phyloP scores from a whole-genome alignment of 2,329 filamentous ascomycete species.

The Juglanconis juglandina region DNA sequence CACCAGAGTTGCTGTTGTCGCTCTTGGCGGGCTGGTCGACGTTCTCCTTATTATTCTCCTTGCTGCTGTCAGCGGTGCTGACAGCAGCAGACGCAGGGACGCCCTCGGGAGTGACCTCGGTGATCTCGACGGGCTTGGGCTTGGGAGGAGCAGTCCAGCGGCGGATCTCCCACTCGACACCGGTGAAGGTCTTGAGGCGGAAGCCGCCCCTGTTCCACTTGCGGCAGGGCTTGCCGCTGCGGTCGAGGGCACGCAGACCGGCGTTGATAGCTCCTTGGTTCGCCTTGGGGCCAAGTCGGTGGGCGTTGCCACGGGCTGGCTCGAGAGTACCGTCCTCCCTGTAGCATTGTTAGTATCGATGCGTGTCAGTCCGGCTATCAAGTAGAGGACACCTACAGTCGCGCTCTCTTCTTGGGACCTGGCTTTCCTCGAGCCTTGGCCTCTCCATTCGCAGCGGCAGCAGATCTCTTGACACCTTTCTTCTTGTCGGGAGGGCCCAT shows the following conservation, averaged over 20 bases:
- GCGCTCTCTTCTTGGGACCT: slow-evolving; percentile 93
- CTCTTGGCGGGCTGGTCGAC: slow-evolving; percentile 42
- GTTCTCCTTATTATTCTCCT: slow-evolving; percentile 65
- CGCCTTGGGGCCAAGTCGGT: slow-evolving; percentile 92
- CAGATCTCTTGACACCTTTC: slow-evolving; percentile 70
- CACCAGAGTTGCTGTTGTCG: slow-evolving; percentile 35
- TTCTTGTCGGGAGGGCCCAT: slow-evolving; percentile 69
- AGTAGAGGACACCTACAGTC: slow-evolving; percentile 65
- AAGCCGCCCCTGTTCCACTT: slow-evolving; percentile 85
- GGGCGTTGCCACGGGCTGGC: slow-evolving; percentile 53
- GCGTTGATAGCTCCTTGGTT: slow-evolving; percentile 98
- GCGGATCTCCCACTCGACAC: slow-evolving; percentile 74
- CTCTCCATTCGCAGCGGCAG: slow-evolving; percentile 62
- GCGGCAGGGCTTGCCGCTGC: slow-evolving; percentile 85
- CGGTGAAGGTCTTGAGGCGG: slow-evolving; percentile 87
- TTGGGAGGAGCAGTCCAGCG: slow-evolving; percentile 78
- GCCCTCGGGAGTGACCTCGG: slow-evolving; percentile 39
- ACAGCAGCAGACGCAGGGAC: slow-evolving; percentile 42
- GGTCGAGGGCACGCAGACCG: slow-evolving; percentile 87
- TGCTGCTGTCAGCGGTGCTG: slow-evolving; percentile 49
- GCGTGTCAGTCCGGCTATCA: neutral
- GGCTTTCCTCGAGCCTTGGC: slow-evolving; percentile 81
- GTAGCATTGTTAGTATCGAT: slow-evolving; percentile 6
- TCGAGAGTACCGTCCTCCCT: slow-evolving; percentile 65
- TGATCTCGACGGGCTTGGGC: slow-evolving; percentile 44